Conservation (phyloP, 2,329 filamentous ascomycete species). For the Sordariomycetes sp. region DNA sequence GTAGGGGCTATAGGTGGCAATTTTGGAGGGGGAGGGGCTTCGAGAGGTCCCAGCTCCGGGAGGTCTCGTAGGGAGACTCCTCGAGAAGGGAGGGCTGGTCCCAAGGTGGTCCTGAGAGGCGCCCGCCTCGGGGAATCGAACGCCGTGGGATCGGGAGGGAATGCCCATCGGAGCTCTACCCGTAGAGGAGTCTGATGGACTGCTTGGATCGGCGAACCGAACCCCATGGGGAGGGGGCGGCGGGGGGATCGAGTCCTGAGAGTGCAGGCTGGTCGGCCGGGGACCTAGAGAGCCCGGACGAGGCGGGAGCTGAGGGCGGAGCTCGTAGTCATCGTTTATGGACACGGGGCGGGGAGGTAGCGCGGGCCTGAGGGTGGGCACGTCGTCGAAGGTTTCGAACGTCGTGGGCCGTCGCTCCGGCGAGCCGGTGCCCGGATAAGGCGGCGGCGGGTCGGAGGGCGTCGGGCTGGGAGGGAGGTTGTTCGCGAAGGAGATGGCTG, state of each 20-base stretch:
- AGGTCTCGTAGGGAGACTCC: neutral
- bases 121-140: neutral
- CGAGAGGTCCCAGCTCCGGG: neutral
- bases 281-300: neutral
- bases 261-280: neutral
- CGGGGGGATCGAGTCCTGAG: neutral
- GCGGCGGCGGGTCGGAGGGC: constrained; percentile 5
- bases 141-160: neutral
- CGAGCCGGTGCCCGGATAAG: constrained; percentile 5
- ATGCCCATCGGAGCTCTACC: neutral
- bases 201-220: neutral
- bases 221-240: neutral
- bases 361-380: neutral
- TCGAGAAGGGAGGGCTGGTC: neutral
- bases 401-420: constrained; percentile 1
- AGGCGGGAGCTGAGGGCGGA: constrained; percentile 2
- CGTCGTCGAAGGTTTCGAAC: neutral
- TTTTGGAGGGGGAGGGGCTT: neutral
- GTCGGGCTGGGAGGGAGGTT: neutral
- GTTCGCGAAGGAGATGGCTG: neutral
- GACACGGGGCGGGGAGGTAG: constrained; percentile 4
- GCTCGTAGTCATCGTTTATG: neutral
- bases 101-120: neutral
- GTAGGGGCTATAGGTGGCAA: constrained; percentile 13
- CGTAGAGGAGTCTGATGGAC: neutral